phyloP scores from a whole-genome alignment of 164 flowering plant species.

The Vitis labrusca region DNA sequence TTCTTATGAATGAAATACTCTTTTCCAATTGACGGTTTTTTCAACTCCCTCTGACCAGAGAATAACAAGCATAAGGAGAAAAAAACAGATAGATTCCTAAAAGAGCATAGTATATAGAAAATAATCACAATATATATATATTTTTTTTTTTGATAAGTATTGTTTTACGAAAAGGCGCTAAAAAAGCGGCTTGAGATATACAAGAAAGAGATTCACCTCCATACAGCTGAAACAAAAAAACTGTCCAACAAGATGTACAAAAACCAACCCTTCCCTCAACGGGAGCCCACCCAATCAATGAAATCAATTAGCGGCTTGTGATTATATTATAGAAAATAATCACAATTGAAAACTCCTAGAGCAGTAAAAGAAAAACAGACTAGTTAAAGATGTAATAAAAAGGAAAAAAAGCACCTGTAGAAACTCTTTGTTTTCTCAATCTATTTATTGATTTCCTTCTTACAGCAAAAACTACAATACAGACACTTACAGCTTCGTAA shows the following conservation, averaged over 20 bases:
- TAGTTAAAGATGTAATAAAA: not conserved
- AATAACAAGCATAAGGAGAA: conserved; percentile 7
- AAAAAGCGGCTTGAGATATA: no score
- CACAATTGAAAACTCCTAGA: not conserved
- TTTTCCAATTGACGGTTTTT: conserved; percentile 84
- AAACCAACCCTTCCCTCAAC: no score
- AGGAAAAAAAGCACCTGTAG: not conserved
- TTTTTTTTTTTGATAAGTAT: no score
- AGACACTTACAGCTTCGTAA: conserved; percentile 86
- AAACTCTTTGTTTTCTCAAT: not conserved
- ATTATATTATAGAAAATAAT: not conserved
- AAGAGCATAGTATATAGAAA: no score
- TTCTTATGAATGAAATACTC: conserved; percentile 81
- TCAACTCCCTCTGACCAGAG: conserved; percentile 70
- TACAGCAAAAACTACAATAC: not conserved
- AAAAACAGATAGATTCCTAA: not conserved
- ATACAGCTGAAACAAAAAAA: no score
- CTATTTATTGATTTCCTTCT: not conserved
- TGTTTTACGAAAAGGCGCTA: no score
- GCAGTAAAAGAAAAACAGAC: not conserved
- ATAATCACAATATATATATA: not conserved
- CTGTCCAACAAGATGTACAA: no score
- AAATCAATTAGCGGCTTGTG: no score
- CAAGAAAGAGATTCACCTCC: no score
- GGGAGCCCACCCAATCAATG: no score